Conservation (phyloP, 257 asterid species). For the Lavandula angustifolia region DNA sequence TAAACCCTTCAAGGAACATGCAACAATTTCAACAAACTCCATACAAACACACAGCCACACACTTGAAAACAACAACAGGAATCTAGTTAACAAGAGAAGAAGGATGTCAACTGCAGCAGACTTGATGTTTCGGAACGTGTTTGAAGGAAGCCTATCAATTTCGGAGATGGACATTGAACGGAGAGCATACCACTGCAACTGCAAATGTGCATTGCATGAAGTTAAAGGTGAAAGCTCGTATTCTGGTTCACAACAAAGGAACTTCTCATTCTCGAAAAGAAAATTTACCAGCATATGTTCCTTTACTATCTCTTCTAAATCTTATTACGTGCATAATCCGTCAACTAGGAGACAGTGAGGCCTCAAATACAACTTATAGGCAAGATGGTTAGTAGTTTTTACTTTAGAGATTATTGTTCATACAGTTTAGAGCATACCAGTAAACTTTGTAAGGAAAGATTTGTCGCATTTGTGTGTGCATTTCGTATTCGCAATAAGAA, state of each 20-base stretch:
- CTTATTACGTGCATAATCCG: slow-evolving; percentile 14
- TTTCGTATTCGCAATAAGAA: too few species aligned
- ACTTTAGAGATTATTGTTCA: too few species aligned
- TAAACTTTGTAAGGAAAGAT: too few species aligned
- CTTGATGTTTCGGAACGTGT: slow-evolving; percentile 33
- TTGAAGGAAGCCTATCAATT: slow-evolving; percentile 42
- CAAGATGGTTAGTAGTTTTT: too few species aligned
- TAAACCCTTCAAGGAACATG: slow-evolving; percentile 29
- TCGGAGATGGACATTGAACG: slow-evolving; percentile 41
- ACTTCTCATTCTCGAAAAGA: slow-evolving; percentile 32
- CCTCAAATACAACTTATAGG: background rate
- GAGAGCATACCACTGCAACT: slow-evolving; percentile 44
- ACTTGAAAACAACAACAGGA: too few species aligned
- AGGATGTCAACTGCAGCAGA: slow-evolving; percentile 40
- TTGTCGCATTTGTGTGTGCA: too few species aligned
- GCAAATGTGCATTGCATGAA: slow-evolving; percentile 48
- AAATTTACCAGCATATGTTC: slow-evolving; percentile 8
- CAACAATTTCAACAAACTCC: slow-evolving; percentile 8
- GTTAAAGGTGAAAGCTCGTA: slow-evolving; percentile 30
- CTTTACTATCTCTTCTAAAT: slow-evolving; percentile 24
- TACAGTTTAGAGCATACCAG: too few species aligned
- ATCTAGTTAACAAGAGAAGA: slow-evolving; percentile 7
- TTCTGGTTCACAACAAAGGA: slow-evolving; percentile 22
- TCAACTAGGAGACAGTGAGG: background rate
- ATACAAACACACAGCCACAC: background rate